phyloP scores from a whole-genome alignment of 305 asterid species.

The Solanum hybrid region DNA sequence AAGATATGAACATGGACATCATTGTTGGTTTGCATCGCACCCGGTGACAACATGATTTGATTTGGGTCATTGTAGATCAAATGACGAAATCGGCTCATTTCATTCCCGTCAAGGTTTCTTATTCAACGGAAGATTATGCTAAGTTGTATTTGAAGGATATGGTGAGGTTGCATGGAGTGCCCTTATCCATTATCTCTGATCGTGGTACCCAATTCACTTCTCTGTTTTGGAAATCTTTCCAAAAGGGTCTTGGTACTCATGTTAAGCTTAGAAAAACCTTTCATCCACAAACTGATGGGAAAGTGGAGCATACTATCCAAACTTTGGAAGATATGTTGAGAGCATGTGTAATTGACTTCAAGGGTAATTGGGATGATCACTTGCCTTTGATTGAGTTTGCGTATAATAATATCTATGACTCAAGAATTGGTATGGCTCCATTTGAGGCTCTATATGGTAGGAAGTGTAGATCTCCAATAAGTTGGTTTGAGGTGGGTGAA shows the following conservation, averaged over 20 bases:
- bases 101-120: no score
- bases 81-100: no score
- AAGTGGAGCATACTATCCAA: neutral
- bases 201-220: neutral
- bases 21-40: no score
- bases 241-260: no score
- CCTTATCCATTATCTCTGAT: no score
- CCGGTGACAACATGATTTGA: no score
- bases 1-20: neutral
- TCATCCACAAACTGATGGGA: neutral
- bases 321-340: neutral
- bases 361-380: neutral
- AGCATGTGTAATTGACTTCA: neutral
- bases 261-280: no score
- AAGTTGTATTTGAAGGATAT: no score
- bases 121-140: no score
- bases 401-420: neutral
- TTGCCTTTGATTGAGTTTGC: neutral
- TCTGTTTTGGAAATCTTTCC: neutral
- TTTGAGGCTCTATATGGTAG: neutral
- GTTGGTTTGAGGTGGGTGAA: neutral
- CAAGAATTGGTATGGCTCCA: neutral
- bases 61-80: no score
- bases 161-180: no score
- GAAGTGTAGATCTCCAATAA: neutral